Evolutionary conservation across 768 basidiomycete genomes (phyloP), one percentile per base, ranked within the genome.

Genomic region (Mycena floridula): DNA sequence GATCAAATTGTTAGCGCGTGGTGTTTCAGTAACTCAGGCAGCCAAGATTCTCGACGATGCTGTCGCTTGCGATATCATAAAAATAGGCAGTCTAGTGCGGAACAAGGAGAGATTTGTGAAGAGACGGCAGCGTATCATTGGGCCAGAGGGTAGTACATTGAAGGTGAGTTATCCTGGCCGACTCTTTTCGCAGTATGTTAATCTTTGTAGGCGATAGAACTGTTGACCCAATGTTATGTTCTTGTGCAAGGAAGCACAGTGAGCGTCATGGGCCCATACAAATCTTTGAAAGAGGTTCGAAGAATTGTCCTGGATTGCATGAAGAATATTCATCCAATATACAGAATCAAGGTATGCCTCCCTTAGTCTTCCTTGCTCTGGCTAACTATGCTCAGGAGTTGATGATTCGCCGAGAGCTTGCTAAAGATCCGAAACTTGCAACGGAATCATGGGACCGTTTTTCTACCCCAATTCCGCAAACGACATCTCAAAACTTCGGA

Each of bases 281-380:
- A 95, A 58, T 85, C 86, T 0, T 70, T 99, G 16, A 98, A 97
- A 62, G 96, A 99, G 64, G 95, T 99, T 9, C 76, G 96, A 46
- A 69, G 94, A 54, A 97, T 98, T 50, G 80, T 99, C n/a, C 64
- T 97, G 32, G 96, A 99, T 59, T 99, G 96, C 69, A 98, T 99
- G 96, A 93, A 86, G 68, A 99, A 99, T 60, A 87, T 98, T 43
- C 96, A 99, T 59, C 96, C 96, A 2, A 98, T 99, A 59, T 99
- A 99, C 61, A 84, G 93, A 55, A 99, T 99, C 65, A 99, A 99
- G 66, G 93, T 89, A 30, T 18, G 54, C 42, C 32, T 9, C 22
- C 23, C 15, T 9, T 42, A 43, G 23, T 48, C 48, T 51, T 43
- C 22, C 27, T 25, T 26, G 26, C 41, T 36, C 28, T 40, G 15